Evolutionary conservation across 2,329 filamentous ascomycete species (phyloP).

Genomic region (Beauveria sp.): DNA sequence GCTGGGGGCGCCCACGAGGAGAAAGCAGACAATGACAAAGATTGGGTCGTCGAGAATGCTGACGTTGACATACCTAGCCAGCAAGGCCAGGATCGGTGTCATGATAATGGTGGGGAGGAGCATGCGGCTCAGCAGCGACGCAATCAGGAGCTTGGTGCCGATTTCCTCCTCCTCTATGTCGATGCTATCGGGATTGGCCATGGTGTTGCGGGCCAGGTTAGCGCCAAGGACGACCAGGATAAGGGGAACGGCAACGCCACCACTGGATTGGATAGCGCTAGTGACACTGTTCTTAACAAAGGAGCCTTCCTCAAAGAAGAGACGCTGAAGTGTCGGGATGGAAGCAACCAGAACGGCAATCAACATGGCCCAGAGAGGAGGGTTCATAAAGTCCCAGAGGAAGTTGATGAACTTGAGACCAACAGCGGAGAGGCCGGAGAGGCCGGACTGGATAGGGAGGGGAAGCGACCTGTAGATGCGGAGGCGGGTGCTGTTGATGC

Average conservation of each 20-base stretch:
- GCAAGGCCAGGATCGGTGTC: conserved; percentile 78
- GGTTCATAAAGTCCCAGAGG: conserved; percentile 94
- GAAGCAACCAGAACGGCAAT: conserved; percentile 85
- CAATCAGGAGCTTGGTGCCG: conserved; percentile 72
- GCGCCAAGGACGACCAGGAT: conserved; percentile 94
- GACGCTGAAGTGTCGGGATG: conserved; percentile 68
- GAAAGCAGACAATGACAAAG: conserved; percentile 95
- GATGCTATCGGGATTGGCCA: conserved; percentile 55
- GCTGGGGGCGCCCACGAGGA: conserved; percentile 87
- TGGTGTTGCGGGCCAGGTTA: conserved; percentile 86
- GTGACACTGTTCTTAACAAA: conserved; percentile 93
- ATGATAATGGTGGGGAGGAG: conserved; percentile 84
- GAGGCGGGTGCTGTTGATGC: neutral
- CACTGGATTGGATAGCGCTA: conserved; percentile 75
- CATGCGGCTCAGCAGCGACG: conserved; percentile 84
- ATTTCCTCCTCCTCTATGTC: conserved; percentile 64
- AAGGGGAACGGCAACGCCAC: conserved; percentile 84
- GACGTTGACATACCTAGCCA: conserved; percentile 84
- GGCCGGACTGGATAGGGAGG: conserved; percentile 28
- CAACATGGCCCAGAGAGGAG: conserved; percentile 95
- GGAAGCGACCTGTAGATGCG: conserved; percentile 28
- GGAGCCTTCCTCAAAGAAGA: conserved; percentile 84
- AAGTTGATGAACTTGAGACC: conserved; percentile 50
- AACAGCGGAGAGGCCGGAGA: conserved; percentile 25
- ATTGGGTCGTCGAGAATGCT: conserved; percentile 97